Evolutionary conservation across 2,329 filamentous ascomycete species (phyloP).

Genomic region (Seiridium unicorne): DNA sequence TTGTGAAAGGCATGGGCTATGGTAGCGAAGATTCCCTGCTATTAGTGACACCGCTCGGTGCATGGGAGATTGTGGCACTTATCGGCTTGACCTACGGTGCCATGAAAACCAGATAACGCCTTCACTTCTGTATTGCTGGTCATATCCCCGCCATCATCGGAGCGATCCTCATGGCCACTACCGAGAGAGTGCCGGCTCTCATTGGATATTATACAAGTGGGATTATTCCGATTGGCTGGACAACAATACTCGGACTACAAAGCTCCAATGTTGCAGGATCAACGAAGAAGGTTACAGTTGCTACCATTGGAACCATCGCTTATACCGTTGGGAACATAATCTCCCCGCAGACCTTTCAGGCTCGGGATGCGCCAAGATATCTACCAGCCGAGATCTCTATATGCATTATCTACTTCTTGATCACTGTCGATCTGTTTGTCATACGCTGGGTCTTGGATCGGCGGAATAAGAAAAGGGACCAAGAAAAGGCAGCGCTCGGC

Average conservation of each 20-base stretch:
- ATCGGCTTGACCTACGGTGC: conserved; percentile 33
- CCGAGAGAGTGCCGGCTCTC: conserved; percentile 30
- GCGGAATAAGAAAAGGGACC: conserved; percentile 26
- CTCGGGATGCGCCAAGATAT: conserved; percentile 25
- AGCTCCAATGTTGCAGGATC: conserved; percentile 33
- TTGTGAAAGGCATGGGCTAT: conserved; percentile 36
- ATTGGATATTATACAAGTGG: conserved; percentile 36
- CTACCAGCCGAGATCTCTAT: conserved; percentile 17
- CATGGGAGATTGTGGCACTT: conserved; percentile 33
- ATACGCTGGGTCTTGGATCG: conserved; percentile 27
- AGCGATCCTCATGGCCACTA: conserved; percentile 36
- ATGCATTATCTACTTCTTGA: conserved; percentile 9
- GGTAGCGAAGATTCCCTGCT: conserved; percentile 28
- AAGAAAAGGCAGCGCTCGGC: conserved; percentile 20
- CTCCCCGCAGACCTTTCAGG: conserved; percentile 38
- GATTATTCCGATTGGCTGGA: conserved; percentile 35
- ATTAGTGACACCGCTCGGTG: conserved; percentile 34
- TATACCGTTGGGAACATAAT: conserved; percentile 41
- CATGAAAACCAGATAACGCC: conserved; percentile 31
- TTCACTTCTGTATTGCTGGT: conserved; percentile 32
- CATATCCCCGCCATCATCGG: conserved; percentile 34
- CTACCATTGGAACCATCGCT: conserved; percentile 30
- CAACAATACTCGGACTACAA: conserved; percentile 31
- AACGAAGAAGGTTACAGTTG: conserved; percentile 34
- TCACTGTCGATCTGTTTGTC: conserved; percentile 10